A percentile compares a stretch with the other conserved stretches of the same genome.
Conservation (phyloP, 1,139 yeast genomes). For the Pichiaceae sp. region DNA sequence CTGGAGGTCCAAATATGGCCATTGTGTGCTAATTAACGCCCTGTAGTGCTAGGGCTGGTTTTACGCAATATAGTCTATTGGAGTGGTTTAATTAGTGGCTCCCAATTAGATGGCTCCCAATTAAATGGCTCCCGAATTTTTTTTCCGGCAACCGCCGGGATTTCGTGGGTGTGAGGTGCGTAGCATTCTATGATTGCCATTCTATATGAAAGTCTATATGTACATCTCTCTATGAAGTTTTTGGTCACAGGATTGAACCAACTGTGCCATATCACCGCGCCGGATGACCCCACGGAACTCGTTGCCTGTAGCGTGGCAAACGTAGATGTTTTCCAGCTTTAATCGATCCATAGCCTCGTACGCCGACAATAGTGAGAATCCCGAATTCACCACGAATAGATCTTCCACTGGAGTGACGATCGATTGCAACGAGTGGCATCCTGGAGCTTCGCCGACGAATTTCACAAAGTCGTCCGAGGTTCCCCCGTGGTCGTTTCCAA, state of each 20-base stretch:
- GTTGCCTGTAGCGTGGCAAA: constrained; percentile 9
- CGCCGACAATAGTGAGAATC: constrained; percentile 20
- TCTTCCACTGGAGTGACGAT: constrained; percentile 7
- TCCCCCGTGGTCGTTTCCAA: neutral
- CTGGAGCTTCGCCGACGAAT: neutral
- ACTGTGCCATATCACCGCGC: constrained; percentile 17
- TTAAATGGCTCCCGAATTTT: too few relatives aligned
- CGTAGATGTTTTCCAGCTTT: constrained; percentile 18
- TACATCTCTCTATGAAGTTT: neutral
- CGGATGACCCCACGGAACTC: constrained; percentile 22
- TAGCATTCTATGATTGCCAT: neutral
- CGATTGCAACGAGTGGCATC: constrained; percentile 2
- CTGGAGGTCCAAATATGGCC: too few relatives aligned
- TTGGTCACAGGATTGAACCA: constrained; percentile 5
- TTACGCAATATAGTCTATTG: too few relatives aligned
- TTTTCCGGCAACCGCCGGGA: too few relatives aligned
- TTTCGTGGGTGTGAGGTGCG: too few relatives aligned
- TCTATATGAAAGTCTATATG: neutral
- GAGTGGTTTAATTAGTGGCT: too few relatives aligned
- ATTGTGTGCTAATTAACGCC: too few relatives aligned
- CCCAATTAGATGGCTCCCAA: too few relatives aligned
- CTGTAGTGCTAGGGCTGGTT: too few relatives aligned
- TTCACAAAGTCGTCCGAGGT: neutral
- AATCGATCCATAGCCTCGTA: constrained; percentile 25
- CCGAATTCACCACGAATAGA: constrained; percentile 15